Percentiles rank a stretch among this genome's conserved stretches.
Conservation (phyloP, 305 asterid species). For the Caryopteris hybrid region DNA sequence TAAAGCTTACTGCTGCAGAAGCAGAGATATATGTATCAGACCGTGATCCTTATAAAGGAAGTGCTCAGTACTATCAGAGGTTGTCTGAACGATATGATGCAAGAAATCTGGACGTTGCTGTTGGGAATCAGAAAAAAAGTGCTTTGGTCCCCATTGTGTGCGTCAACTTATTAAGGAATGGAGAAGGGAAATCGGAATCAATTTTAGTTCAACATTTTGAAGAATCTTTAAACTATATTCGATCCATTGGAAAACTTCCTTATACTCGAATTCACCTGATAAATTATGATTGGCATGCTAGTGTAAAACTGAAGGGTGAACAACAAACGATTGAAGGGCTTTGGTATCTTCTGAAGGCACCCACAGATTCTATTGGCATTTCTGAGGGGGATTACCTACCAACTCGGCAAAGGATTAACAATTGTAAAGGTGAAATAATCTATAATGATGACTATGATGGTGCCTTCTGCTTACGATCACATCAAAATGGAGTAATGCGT, state of each 20-base stretch:
- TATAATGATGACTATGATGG: slow-evolving; percentile 76
- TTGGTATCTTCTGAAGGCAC: slow-evolving; percentile 96
- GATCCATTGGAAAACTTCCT: slow-evolving; percentile 79
- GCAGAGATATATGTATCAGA: slow-evolving; percentile 95
- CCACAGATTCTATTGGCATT: slow-evolving; percentile 73
- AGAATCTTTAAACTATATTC: slow-evolving; percentile 77
- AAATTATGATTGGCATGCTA: slow-evolving; percentile 99
- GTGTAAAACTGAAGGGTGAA: slow-evolving; percentile 90
- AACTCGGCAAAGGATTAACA: slow-evolving; percentile 68
- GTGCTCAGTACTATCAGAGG: slow-evolving; percentile 88
- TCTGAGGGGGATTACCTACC: slow-evolving; percentile 96
- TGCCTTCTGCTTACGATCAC: slow-evolving; percentile 94
- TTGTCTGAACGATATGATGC: slow-evolving; percentile 86
- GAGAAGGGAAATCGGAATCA: slow-evolving; percentile 93
- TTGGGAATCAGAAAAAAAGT: slow-evolving; percentile 64
- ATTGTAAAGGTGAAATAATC: slow-evolving; percentile 93
- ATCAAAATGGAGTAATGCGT: slow-evolving; percentile 97
- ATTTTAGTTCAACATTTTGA: slow-evolving; percentile 93
- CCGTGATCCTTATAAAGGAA: slow-evolving; percentile 89
- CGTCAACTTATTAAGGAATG: slow-evolving; percentile 83
- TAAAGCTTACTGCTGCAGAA: slow-evolving; percentile 97
- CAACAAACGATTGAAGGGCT: slow-evolving; percentile 97
- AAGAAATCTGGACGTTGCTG: slow-evolving; percentile 61
- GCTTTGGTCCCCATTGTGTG: slow-evolving; percentile 91
- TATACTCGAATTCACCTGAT: slow-evolving; percentile 77